Base-by-base conservation (phyloP, 371 early-diverging fungal genomes). In the Mortierella sp. region DNA sequence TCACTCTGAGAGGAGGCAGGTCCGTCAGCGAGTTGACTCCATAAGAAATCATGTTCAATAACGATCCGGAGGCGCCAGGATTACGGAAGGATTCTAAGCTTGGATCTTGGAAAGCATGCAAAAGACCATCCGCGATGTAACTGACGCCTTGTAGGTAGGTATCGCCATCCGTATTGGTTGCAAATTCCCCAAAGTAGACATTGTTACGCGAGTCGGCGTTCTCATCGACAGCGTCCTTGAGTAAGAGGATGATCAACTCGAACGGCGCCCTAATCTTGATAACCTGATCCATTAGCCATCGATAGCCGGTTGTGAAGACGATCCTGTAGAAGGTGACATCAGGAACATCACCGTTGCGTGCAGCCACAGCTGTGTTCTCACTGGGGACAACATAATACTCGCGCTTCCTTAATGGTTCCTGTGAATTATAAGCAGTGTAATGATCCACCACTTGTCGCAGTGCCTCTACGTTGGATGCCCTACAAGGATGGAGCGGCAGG, bases 371-470 rank as follows among this genome's bases (percentile, higher is more conserved):
- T 18, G 58, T 38, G 19, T 61, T 58, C 12, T 63, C 61, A 26
- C 60, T 58, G 0, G 70, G 70, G 42, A 69, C 57, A 42, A 58
- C 70, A 34, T 69, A 76, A 42, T 61, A 69, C 43, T 76, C 76
- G 41, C 76, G 76, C 38, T 54, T 69, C 34, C 76, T 47, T 51
- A 76, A 19, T 19, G 76, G 76, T 42, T 50, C 61, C 41, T 76
- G 76, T 6, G 61, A 58, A 39, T 76, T 76, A 58, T 69, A 76
- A 23, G 65, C 76, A 6, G 76, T 76, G 55, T 76, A 76, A 24
- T 69, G 51, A n/a, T 76, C 70, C n/a, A 76, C 76, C 10, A 76
- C 76, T n/a, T 76, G 76, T n/a, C 76, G 69, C 58, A 76, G 49
- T 10, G 76, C 76, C 9, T 76, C 76, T 10, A 76, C 62, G 43